Conservation (phyloP, 306 rosid species). For the Cucurbita argyrosperma region DNA sequence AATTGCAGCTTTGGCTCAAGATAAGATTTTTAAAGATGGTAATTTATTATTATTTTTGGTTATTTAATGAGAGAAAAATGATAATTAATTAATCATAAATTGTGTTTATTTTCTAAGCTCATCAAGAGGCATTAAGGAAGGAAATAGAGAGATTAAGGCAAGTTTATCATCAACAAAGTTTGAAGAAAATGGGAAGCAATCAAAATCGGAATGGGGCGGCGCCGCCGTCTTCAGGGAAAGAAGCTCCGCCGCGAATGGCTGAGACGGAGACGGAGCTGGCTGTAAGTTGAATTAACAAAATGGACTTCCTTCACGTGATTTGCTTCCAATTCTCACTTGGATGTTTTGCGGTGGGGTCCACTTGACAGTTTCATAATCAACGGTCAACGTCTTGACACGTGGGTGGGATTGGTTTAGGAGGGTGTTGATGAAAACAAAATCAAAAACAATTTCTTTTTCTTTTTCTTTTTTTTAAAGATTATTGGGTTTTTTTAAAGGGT, state of each 20-base stretch:
- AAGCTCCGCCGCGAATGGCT: neutral
- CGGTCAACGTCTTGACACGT: neutral
- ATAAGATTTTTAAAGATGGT: conserved; percentile 96
- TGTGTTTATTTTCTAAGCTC: conserved; percentile 31
- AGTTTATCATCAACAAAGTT: conserved; percentile 64
- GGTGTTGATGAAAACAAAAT: neutral
- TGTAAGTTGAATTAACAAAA: neutral
- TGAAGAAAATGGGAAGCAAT: conserved; percentile 33
- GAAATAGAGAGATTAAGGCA: conserved; percentile 88
- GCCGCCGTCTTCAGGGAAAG: conserved; percentile 5
- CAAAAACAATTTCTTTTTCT: neutral
- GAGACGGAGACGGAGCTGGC: neutral
- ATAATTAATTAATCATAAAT: neutral
- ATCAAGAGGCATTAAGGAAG: conserved; percentile 81
- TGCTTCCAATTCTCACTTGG: conserved; percentile 34
- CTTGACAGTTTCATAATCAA: neutral
- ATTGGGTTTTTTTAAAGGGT: conserved; percentile 5
- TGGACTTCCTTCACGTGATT: conserved; percentile 35
- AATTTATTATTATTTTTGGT: neutral
- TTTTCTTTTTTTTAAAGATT: neutral
- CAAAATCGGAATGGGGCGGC: conserved; percentile 16
- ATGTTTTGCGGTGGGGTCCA: conserved; percentile 17
- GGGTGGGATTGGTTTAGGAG: neutral
- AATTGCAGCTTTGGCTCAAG: conserved; percentile 95
- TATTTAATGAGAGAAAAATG: too few species aligned